Evolutionary conservation across 169 alveolate species (phyloP).

Genomic region (Sarcocystis neurona): DNA sequence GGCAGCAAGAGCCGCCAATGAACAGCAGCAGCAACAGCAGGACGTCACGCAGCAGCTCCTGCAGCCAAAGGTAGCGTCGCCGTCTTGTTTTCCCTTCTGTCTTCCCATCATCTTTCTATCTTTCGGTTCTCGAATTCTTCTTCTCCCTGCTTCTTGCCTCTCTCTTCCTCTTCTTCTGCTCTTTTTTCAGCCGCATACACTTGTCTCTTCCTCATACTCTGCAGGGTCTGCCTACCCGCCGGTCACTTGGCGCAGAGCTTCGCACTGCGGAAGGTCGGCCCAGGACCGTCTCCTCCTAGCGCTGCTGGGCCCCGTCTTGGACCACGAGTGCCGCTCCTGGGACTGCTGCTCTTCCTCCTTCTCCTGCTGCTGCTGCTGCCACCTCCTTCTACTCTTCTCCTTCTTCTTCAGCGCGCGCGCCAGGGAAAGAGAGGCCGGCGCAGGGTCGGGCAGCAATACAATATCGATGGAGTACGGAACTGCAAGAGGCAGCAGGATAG

Average conservation of each 20-base stretch:
- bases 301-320: background rate
- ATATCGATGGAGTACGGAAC: slow-evolving; percentile 32
- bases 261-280: no score
- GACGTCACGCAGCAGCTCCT: slow-evolving; percentile 27
- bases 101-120: no score
- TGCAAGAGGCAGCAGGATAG: background rate
- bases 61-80: background rate
- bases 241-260: no score
- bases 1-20: background rate
- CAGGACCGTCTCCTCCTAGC: background rate
- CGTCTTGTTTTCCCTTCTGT: background rate
- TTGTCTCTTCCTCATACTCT: no score
- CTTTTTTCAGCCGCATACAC: no score
- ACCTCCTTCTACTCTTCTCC: background rate
- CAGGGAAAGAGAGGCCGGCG: background rate
- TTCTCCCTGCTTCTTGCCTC: no score
- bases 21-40: slow-evolving; percentile 21
- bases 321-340: background rate
- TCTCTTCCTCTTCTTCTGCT: no score
- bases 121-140: no score
- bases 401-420: background rate
- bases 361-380: background rate
- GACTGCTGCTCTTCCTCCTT: background rate
- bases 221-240: no score
- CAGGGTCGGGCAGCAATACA: background rate